phyloP scores from a whole-genome alignment of 2,329 filamentous ascomycete species.

The Paraphoma chrysanthemicola region DNA sequence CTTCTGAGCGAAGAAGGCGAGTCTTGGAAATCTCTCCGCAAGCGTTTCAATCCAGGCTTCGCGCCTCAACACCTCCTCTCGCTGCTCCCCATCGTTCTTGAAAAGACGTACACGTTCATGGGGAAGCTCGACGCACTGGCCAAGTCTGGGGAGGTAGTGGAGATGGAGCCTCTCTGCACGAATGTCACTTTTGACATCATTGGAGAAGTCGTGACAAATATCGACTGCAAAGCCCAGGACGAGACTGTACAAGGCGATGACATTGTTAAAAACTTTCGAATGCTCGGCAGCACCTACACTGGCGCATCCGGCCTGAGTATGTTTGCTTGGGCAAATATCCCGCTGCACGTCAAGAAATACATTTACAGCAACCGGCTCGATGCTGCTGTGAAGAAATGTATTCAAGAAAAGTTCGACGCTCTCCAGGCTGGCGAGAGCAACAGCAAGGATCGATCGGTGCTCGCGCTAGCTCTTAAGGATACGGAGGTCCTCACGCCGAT shows the following conservation, averaged over 20 bases:
- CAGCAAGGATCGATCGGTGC: constrained; percentile 39
- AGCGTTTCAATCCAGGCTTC: constrained; percentile 48
- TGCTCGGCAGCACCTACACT: constrained; percentile 25
- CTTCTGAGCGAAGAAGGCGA: constrained; percentile 37
- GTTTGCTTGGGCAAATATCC: constrained; percentile 30
- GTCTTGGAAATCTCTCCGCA: constrained; percentile 44
- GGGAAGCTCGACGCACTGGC: constrained; percentile 38
- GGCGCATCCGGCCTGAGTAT: constrained; percentile 25
- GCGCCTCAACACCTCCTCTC: constrained; percentile 44
- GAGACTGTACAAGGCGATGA: constrained; percentile 22
- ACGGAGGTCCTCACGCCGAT: constrained; percentile 43
- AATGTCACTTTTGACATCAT: constrained; percentile 47
- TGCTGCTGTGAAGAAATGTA: constrained; percentile 33
- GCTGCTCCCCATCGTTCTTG: constrained; percentile 42
- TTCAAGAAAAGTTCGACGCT: constrained; percentile 32
- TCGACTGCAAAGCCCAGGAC: constrained; percentile 39
- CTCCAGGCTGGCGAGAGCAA: constrained; percentile 25
- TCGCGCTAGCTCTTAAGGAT: constrained; percentile 43
- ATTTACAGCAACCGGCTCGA: constrained; percentile 33
- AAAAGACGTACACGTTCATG: constrained; percentile 45
- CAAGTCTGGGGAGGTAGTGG: constrained; percentile 25
- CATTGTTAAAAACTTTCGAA: constrained; percentile 33
- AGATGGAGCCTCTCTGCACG: constrained; percentile 39
- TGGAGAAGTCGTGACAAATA: constrained; percentile 37
- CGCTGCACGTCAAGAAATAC: constrained; percentile 20